A percentile compares a stretch with the other conserved stretches of the same genome.
phyloP scores from a whole-genome alignment of 352 stramenopile species.

The Albugo laibachii region DNA sequence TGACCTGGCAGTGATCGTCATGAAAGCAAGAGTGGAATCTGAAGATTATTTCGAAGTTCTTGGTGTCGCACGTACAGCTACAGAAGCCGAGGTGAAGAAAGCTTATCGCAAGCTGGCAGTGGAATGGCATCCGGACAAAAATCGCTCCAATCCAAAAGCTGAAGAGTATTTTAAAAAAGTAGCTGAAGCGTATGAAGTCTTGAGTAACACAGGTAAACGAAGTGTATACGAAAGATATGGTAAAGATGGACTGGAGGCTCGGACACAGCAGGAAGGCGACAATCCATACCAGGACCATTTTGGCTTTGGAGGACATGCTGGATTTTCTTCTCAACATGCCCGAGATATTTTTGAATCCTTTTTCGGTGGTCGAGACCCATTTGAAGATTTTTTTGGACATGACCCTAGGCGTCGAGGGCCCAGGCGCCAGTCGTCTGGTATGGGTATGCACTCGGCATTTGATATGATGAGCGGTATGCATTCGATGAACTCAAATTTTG shows the following conservation, averaged over 20 bases:
- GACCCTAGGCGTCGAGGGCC: neutral
- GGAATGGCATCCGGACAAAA: conserved; percentile 90
- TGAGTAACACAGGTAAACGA: conserved; percentile 54
- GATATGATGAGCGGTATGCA: conserved; percentile 17
- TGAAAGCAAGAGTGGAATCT: conserved; percentile 12
- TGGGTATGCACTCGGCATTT: conserved; percentile 13
- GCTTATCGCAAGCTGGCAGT: conserved; percentile 40
- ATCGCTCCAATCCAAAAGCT: conserved; percentile 50
- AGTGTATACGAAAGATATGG: conserved; percentile 28
- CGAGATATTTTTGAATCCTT: conserved; percentile 56
- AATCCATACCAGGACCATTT: conserved; percentile 10
- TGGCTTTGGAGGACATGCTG: conserved; percentile 6
- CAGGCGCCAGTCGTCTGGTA: conserved; percentile 2
- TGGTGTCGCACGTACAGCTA: conserved; percentile 16
- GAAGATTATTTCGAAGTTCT: conserved; percentile 60
- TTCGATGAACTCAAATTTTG: conserved; percentile 5
- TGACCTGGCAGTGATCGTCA: too few species aligned
- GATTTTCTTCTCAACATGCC: conserved; percentile 32
- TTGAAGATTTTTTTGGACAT: conserved; percentile 29
- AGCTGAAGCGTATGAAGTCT: conserved; percentile 75
- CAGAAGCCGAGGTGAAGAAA: conserved; percentile 31
- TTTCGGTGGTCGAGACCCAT: conserved; percentile 34
- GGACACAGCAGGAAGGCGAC: neutral
- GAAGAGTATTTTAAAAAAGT: conserved; percentile 83
- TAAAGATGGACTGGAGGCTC: conserved; percentile 12